Evolutionary conservation across 768 basidiomycete genomes (phyloP).

Genomic region (Cantharellus anzutake): DNA sequence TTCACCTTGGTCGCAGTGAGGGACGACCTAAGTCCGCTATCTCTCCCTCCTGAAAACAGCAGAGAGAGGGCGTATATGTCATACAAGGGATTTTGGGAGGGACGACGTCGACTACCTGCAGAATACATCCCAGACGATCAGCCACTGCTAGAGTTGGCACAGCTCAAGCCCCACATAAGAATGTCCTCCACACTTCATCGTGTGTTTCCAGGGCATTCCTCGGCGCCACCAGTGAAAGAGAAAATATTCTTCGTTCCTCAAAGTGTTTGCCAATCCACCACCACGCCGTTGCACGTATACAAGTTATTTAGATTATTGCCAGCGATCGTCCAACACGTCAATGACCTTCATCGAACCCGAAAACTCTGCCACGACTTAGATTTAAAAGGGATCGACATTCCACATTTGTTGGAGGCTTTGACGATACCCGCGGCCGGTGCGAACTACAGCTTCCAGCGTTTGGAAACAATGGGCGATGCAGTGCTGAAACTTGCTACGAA

Average conservation of each 20-base stretch:
- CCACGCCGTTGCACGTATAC: conserved; percentile 14
- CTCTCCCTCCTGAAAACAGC: not conserved
- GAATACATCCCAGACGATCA: not conserved
- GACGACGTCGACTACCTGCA: not conserved
- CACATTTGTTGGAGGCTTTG: conserved; percentile 50
- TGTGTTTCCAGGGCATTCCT: not conserved
- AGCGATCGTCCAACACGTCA: conserved; percentile 43
- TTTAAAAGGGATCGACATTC: conserved; percentile 38
- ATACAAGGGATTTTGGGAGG: not conserved
- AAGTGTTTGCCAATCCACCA: not conserved
- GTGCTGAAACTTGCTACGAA: conserved; percentile 56
- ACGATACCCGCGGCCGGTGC: conserved; percentile 48
- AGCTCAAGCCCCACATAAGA: not conserved
- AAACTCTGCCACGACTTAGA: conserved; percentile 32
- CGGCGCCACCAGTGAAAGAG: not conserved
- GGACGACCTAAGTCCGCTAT: not conserved
- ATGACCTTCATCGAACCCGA: conserved; percentile 40
- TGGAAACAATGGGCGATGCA: conserved; percentile 77
- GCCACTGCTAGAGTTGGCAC: not conserved
- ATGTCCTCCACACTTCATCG: not conserved
- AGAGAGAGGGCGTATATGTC: not conserved
- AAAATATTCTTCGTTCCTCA: not conserved
- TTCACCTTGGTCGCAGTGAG: not conserved
- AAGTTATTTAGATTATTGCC: conserved; percentile 41
- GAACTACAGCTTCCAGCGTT: conserved; percentile 61